Evolutionary conservation across 441 rosid genomes (phyloP).

Genomic region (Gossypium davidsonii): DNA sequence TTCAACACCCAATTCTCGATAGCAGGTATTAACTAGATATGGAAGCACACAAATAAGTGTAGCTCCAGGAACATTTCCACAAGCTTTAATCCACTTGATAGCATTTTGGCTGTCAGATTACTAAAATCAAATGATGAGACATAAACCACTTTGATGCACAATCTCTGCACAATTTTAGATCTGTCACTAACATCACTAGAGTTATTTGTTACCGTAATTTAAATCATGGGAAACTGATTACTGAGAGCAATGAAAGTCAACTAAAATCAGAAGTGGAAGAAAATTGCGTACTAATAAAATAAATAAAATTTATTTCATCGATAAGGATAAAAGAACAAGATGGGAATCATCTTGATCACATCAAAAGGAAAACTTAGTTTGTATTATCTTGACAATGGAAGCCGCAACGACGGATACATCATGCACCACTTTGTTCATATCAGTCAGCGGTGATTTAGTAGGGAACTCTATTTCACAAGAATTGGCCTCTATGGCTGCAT

Average conservation of each 20-base stretch:
- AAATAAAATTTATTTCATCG: neutral
- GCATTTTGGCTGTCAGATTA: too few species aligned
- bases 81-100: too few species aligned
- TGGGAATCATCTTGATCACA: neutral
- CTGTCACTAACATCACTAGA: too few species aligned
- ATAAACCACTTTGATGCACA: too few species aligned
- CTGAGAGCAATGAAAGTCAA: neutral
- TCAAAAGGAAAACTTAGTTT: neutral
- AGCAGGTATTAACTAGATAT: too few species aligned
- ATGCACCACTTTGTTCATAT: constrained; percentile 25
- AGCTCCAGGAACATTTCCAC: too few species aligned
- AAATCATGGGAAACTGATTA: too few species aligned
- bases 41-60: too few species aligned
- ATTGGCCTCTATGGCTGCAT: constrained; percentile 29
- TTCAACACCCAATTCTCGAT: too few species aligned
- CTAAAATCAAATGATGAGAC: too few species aligned
- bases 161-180: too few species aligned
- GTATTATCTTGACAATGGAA: constrained; percentile 18
- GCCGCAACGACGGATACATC: constrained; percentile 30
- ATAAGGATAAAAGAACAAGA: neutral
- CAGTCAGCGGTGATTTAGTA: constrained; percentile 21
- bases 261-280: neutral
- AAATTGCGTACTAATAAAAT: neutral
- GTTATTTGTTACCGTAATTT: too few species aligned
- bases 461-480: constrained; percentile 29